Evolutionary conservation across 2,329 filamentous ascomycete genomes (phyloP), one percentile per base, ranked within the genome.

Genomic region (Fonsecaea nubica): DNA sequence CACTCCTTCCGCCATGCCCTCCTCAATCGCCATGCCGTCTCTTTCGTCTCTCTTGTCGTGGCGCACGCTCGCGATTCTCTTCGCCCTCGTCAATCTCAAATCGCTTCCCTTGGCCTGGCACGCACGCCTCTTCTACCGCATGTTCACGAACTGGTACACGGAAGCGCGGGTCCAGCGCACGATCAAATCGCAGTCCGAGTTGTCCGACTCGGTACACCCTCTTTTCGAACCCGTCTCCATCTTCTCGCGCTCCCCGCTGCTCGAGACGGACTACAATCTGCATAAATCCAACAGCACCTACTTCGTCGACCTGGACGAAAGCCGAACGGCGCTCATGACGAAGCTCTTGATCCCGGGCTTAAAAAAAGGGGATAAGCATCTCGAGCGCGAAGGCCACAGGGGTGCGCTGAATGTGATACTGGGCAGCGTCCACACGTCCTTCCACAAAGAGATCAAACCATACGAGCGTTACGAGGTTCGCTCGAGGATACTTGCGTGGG

Each of bases 181-280:
- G 77, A 25, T 83, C 86, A 68, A 81, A 82, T 66, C 76, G 67
- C 35, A 76, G 73, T 53, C 75, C 76, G 21, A 53, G 2, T 32
- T 42, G n/a, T 52, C 48, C 1, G 13, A 35, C 48, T 55, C 58
- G 36, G 36, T 75, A 73, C 83, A 87, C 67, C 86, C 89, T 48
- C 86, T 95, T 71, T 95, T 94, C 81, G 86, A 88, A 57, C 89
- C 91, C 56, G 80, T 90, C 59, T 87, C 91, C 65, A 87, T 89
- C 15, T 81, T 83, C 45, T 87, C 89, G 6, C 87, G 88, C 74
- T 86, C 90, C 13, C 86, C 91, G 0, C 80, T 91, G 62, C 84
- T 91, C 72, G 92, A 96, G 79, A 92, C 89, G 74, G 93, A 97
- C 80, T 92, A 93, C 81, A 94, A 95, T 80, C 75, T 92, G 52